Evolutionary conservation across 495 filamentous ascomycete species (phyloP).

Genomic region (Jackrogersella multiformis): DNA sequence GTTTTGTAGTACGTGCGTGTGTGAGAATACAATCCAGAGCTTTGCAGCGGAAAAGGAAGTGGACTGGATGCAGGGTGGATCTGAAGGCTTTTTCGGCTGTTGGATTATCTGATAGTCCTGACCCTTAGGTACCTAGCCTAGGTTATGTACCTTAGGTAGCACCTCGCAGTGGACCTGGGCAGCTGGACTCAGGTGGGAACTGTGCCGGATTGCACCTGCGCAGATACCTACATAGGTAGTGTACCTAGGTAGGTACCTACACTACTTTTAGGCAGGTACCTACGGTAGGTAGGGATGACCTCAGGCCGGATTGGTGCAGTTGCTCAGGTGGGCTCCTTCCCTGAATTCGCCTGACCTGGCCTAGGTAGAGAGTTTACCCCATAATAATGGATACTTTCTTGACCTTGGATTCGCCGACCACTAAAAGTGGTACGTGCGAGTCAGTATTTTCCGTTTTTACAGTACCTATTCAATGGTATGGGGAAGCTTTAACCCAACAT

Average conservation of each 20-base stretch:
- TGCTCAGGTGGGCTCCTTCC: constrained; percentile 9
- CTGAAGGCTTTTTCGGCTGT: constrained; percentile 40
- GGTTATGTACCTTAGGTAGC: too few relatives aligned
- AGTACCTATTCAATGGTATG: constrained; percentile 2
- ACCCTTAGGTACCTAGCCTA: not conserved
- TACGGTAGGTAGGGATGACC: constrained; percentile 15
- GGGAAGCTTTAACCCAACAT: constrained; percentile 17
- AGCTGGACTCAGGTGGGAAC: too few relatives aligned
- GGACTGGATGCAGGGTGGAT: constrained; percentile 19
- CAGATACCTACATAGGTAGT: too few relatives aligned
- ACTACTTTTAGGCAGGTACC: not conserved
- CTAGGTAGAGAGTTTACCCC: constrained; percentile 29
- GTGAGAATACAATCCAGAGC: constrained; percentile 34
- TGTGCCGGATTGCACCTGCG: too few relatives aligned
- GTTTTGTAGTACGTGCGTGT: constrained; percentile 24
- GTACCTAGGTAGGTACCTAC: not conserved
- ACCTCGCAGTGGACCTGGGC: too few relatives aligned
- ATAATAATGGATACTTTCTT: not conserved
- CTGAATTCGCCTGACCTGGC: constrained; percentile 13
- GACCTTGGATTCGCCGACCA: constrained; percentile 19
- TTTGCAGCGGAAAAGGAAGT: constrained; percentile 36
- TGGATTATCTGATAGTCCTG: constrained; percentile 43
- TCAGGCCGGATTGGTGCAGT: constrained; percentile 26
- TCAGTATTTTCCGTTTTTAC: constrained; percentile 25
- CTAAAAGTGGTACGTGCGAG: constrained; percentile 33